Base-by-base conservation (phyloP, 768 basidiomycete genomes). In the Asterophora parasitica region DNA sequence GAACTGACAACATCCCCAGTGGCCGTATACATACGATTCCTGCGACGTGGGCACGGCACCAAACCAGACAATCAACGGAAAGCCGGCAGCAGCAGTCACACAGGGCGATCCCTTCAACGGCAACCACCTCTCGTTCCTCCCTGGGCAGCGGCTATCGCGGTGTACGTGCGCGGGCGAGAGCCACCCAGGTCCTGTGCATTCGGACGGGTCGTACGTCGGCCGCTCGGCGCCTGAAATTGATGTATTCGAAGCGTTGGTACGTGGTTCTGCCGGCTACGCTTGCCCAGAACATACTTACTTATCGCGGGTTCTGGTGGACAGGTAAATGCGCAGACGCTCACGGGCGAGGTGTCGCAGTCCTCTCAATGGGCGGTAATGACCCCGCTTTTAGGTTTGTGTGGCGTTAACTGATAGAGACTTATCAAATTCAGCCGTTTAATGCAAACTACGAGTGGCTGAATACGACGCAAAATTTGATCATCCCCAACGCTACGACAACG, bases 151-250 rank as follows among this genome's bases (percentile, higher is more conserved):
- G 27, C 67, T 94, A 13, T 88, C 86, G n/a, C 74, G 84, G 8
- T 95, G 93, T 63, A 94, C 93, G 0, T 95, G 93, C 62, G 56
- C 70, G 0, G 81, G 83, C 17, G 91, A 93, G 58, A 74, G 77
- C 26, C 92, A 94, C 64, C 92, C 92, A 30, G 92, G 92, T 2
- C 92, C 92, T 2, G 72, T 76, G 35, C 80, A 84, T 44, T 48
- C 74, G 0, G 86, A 92, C 61, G 88, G 88, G 1, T 75, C 80
- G 0, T 92, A 81, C 63, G 82, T 88, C 2, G 93, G 92, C 1
- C 73, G 93, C 16, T 65, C 85, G 3, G 89, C 92, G 4, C 92
- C 92, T 1, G 92, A 95, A 64, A 93, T 94, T 42, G 93, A 95
- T 63, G 62, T 95, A 38, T 84, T 95, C 49, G 93, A 94, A 67